These are phyloP conservation scores for Prunus padus DNA, from an alignment of 306 rosid species.

Conservation along the genomic window DNA sequence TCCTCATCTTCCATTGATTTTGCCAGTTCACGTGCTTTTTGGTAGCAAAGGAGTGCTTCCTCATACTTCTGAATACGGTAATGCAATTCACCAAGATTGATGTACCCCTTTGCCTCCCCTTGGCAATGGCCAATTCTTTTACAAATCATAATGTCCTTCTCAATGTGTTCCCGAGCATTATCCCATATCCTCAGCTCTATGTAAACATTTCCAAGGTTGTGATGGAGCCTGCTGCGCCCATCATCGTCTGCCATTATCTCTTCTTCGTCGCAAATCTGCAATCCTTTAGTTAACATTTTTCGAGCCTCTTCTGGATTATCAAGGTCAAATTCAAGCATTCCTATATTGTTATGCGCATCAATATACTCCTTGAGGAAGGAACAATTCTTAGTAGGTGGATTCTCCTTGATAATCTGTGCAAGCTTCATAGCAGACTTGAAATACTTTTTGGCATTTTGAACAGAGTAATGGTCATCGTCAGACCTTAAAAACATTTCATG, in stretches of 20 bases:
- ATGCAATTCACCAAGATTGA: constrained; percentile 77
- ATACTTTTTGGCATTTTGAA: constrained; percentile 75
- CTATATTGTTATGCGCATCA: constrained; percentile 82
- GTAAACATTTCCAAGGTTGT: constrained; percentile 82
- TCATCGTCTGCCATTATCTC: constrained; percentile 65
- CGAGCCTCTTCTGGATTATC: constrained; percentile 72
- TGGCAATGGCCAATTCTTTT: constrained; percentile 66
- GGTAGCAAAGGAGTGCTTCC: constrained; percentile 56
- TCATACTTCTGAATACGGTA: constrained; percentile 71
- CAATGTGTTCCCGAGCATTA: constrained; percentile 58
- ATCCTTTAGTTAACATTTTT: constrained; percentile 48
- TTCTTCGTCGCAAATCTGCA: constrained; percentile 75
- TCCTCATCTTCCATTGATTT: constrained; percentile 80
- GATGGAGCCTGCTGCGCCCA: constrained; percentile 83
- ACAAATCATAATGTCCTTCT: constrained; percentile 68
- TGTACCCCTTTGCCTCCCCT: constrained; percentile 93
- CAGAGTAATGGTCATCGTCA: constrained; percentile 55
- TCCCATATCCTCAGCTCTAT: constrained; percentile 75
- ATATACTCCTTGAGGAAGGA: constrained; percentile 66
- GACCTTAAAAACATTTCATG: constrained; percentile 54
- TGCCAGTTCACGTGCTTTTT: constrained; percentile 58
- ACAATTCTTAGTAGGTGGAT: constrained; percentile 47
- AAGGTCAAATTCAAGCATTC: constrained; percentile 85
- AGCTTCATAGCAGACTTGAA: constrained; percentile 71
- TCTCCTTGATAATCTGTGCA: constrained; percentile 56